These are phyloP conservation scores for Chlamydomonas urium DNA, from an alignment of 139 green algal genomes.

Conservation along the genomic window DNA sequence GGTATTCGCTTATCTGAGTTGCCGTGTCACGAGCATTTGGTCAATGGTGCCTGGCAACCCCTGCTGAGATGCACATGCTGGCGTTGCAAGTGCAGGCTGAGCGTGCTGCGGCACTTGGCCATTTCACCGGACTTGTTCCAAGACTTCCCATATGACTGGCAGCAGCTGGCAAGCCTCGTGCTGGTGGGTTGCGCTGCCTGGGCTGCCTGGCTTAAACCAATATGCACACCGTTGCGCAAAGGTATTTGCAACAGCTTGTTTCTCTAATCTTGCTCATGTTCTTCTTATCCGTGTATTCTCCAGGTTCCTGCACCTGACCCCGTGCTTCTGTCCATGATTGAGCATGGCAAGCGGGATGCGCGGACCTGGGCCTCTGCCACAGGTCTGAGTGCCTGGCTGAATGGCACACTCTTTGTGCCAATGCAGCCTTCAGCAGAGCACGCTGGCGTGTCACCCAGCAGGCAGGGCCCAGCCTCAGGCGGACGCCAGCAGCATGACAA, in stretches of 20 bases:
- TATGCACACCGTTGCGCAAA: too few relatives aligned
- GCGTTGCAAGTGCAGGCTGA: slow-evolving; percentile 18
- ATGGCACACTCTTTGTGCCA: neutral
- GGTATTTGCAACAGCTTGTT: too few relatives aligned
- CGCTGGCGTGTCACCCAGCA: too few relatives aligned
- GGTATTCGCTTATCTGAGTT: neutral
- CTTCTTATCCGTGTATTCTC: neutral
- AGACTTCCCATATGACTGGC: slow-evolving; percentile 16
- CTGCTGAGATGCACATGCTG: too few relatives aligned
- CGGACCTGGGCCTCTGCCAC: neutral
- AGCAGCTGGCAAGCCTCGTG: slow-evolving; percentile 7
- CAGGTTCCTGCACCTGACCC: slow-evolving; percentile 10
- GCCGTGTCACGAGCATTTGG: neutral
- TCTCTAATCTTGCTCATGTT: neutral
- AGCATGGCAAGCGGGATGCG: slow-evolving; percentile 28
- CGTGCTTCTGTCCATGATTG: slow-evolving; percentile 19
- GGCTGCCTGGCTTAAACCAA: too few relatives aligned
- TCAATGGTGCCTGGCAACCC: neutral
- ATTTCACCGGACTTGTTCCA: slow-evolving; percentile 26
- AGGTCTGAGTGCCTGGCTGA: slow-evolving; percentile 7
- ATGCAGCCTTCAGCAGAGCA: too few relatives aligned
- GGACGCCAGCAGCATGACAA: too few relatives aligned
- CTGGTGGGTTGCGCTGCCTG: slow-evolving; percentile 15
- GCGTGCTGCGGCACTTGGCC: slow-evolving; percentile 12
- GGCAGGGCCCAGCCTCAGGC: too few relatives aligned